Evolutionary conservation across 805 yeast genomes (phyloP), one percentile per base, ranked within the genome.

Genomic region (Limtongia smithiae): DNA sequence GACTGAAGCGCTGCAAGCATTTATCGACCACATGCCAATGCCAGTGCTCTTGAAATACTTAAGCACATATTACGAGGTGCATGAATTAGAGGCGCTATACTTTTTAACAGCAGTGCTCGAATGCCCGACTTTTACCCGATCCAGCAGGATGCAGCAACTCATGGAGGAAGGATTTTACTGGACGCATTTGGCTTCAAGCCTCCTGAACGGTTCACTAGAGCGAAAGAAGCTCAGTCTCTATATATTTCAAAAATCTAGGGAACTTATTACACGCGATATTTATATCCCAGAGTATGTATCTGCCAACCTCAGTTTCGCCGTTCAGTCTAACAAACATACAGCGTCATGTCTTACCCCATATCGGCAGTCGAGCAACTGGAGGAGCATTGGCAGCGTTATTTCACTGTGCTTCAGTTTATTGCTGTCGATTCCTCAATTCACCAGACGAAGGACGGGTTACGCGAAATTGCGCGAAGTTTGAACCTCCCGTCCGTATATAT

Each of bases 401-500:
- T 80, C 24, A 85, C 95, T 0, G 67, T 89, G 12, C 83, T 79
- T 60, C 96, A 89, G 61, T 84, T 89, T 40, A 68, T 86, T 24
- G 93, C 88, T 1, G 75, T 89, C 34, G 96, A 89, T 63, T 80
- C 96, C 0, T 85, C 96, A 0, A 68, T 86, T 59, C 89, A 90
- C 59, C 96, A 90, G 65, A 80, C 90, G 0, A 43, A 31, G 22
- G 24, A 40, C 14, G 17, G 52, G 24, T 18, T 41, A 18, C 6
- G 41, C 8, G 55, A 46, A 14, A 27, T 48, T 15, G 39, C 28
- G 6, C 22, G 1, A 33, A 44, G 31, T 28, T 48, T 30, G 12
- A 8, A 12, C 43, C 43, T 9, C 38, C 44, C 20, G 5, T 49
- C 8, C 15, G 14, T 36, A 6, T 8, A 33, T n/a, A 41, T 52